Percentiles rank a stretch among this genome's conserved stretches.
Conservation (phyloP, 352 stramenopile genomes). For the Halophytophthora polymorphica region DNA sequence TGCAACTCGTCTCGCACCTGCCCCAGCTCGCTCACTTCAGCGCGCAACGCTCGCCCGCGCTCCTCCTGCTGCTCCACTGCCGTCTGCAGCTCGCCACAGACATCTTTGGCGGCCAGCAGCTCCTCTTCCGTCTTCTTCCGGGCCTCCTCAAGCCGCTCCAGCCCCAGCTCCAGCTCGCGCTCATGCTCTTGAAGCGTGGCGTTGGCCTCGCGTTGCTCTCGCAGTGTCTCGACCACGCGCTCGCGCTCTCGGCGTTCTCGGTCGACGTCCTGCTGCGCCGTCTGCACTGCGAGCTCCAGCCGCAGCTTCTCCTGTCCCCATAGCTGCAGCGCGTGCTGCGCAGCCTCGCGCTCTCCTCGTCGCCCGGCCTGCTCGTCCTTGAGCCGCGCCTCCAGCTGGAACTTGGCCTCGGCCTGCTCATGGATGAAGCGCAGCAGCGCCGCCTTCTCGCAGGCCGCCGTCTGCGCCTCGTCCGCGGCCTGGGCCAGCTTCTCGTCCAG, state of each 20-base stretch:
- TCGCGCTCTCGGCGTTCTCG: constrained; percentile 28
- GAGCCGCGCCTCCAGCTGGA: constrained; percentile 49
- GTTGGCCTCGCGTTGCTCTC: constrained; percentile 35
- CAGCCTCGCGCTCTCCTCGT: constrained; percentile 22
- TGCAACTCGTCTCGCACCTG: constrained; percentile 25
- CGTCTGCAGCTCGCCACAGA: constrained; percentile 47
- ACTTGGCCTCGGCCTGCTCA: constrained; percentile 67
- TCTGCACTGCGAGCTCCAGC: constrained; percentile 32
- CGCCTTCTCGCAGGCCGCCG: constrained; percentile 61
- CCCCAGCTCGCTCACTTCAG: constrained; percentile 25
- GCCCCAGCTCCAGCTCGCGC: constrained; percentile 29
- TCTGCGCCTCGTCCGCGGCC: constrained; percentile 44
- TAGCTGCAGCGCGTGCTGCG: constrained; percentile 32
- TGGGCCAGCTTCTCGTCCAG: constrained; percentile 45
- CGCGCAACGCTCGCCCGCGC: constrained; percentile 19
- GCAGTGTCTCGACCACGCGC: constrained; percentile 15
- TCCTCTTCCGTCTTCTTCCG: constrained; percentile 42
- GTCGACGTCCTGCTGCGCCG: constrained; percentile 27
- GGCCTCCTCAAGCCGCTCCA: constrained; percentile 31
- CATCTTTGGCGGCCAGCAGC: constrained; percentile 44
- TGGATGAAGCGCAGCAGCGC: constrained; percentile 76
- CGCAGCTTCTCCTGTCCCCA: constrained; percentile 44
- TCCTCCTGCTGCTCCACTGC: constrained; percentile 36
- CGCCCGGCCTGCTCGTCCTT: constrained; percentile 51
- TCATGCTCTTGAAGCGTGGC: constrained; percentile 30